Conservation (phyloP, 805 yeast species). For the Kodamaea kakaduensis region DNA sequence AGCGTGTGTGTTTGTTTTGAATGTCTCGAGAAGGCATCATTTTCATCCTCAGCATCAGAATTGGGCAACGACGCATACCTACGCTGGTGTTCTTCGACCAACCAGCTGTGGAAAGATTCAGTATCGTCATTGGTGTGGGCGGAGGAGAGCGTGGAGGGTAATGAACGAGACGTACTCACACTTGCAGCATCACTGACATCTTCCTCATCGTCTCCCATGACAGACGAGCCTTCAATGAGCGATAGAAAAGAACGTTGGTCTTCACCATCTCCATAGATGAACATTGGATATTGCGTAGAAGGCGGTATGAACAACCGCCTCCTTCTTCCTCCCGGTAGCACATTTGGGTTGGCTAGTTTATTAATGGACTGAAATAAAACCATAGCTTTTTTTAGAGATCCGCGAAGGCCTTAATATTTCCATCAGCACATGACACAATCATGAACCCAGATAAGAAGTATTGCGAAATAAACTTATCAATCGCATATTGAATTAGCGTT, state of each 20-base stretch:
- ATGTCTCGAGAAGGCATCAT: conserved; percentile 3
- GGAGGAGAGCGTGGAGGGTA: conserved; percentile 38
- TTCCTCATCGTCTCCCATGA: conserved; percentile 20
- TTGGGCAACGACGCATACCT: conserved; percentile 22
- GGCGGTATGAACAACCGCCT: conserved; percentile 43
- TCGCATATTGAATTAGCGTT: too few species aligned
- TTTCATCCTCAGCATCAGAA: conserved; percentile 5
- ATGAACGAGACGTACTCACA: conserved; percentile 37
- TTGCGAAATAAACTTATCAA: too few species aligned
- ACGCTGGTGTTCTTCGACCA: conserved; percentile 40
- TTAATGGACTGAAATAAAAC: conserved; percentile 39
- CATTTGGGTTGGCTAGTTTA: conserved; percentile 38
- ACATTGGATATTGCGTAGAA: conserved; percentile 39
- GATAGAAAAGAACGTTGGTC: conserved; percentile 44
- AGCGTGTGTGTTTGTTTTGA: neutral
- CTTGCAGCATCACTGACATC: conserved; percentile 37
- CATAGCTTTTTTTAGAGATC: conserved; percentile 24
- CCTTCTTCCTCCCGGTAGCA: conserved; percentile 33
- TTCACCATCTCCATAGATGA: conserved; percentile 41
- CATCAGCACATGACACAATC: too few species aligned
- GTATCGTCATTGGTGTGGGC: conserved; percentile 34
- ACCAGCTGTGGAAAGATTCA: conserved; percentile 41
- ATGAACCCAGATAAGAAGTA: too few species aligned
- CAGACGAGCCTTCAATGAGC: conserved; percentile 33
- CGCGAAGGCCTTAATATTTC: too few species aligned